Base-by-base conservation (phyloP, 176 grass and related monocot genomes). In the Pontederia paniculata region DNA sequence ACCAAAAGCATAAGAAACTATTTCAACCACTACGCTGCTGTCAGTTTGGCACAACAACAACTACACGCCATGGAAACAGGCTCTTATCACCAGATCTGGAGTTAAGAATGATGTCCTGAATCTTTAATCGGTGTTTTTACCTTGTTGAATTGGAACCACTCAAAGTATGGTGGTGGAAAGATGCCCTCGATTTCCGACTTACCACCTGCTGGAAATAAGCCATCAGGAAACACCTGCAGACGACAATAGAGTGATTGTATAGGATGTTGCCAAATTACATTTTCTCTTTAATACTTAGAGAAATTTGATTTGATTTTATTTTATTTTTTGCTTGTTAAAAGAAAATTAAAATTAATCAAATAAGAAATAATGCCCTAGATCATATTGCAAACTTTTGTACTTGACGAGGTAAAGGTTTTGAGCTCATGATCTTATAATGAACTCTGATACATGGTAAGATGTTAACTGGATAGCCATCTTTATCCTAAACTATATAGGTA, bases 61-160 rank as follows among this genome's bases (percentile, higher is more conserved):
- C 15, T 10, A 48, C 12, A 15, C 15, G 45, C 15, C 0, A 14
- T 48, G 12, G 45, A 10, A 48, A 10, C 45, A 14, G 15, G 45
- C 10, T 48, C 5, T 10, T 12, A 14, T 48, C 5, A 48, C 5
- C 0, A 14, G 45, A 15, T 18, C 20, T 12, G 21, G 11, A 28
- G 1, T 58, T 13, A 8, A 54, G 19, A 21, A 22, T 3, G 9
- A 0, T 55, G 18, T 8, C 18, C 7, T 15, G 0, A 8, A 37
- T 11, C 12, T 62, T 22, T 21, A 48, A 10, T 7, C 12, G 18
- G n/a, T n/a, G n/a, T n/a, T n/a, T n/a, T 22, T 14, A 86, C 85
- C 86, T 84, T 81, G 77, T 89, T 76, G 60, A 87, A 87, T 64
- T 96, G 86, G 57, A 89, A 96, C 86, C 91, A 96, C 56, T 96